Evolutionary conservation across 345 rosid species (phyloP).

Genomic region (Pugionium cornutum): DNA sequence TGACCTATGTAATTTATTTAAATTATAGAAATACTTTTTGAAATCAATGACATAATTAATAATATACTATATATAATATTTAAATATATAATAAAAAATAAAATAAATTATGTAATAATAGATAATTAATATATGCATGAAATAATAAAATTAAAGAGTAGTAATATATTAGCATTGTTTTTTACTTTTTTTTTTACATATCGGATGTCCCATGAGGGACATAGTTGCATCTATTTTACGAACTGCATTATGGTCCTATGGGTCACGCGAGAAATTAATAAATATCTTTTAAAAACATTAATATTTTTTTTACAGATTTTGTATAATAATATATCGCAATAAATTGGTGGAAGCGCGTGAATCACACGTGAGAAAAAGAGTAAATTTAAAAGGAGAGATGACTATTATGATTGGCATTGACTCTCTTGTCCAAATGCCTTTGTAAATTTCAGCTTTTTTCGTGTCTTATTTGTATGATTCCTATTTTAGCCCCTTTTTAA

Average conservation of each 20-base stretch:
- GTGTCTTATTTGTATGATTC: slow-evolving; percentile 38
- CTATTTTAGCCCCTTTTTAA: slow-evolving; percentile 21
- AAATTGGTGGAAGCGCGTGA: slow-evolving; percentile 30
- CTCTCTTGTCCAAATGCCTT: slow-evolving; percentile 44
- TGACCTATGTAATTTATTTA: no score
- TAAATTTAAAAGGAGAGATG: slow-evolving; percentile 3
- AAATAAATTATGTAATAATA: no score
- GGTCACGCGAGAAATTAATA: slow-evolving; percentile 27
- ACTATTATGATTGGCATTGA: slow-evolving; percentile 47
- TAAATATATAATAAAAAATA: no score
- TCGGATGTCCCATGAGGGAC: not conserved
- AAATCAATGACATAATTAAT: no score
- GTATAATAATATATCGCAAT: no score
- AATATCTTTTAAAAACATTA: not conserved
- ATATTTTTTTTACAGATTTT: no score
- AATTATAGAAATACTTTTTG: no score
- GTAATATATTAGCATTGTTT: not conserved
- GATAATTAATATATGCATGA: not conserved
- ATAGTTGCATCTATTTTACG: slow-evolving; percentile 7
- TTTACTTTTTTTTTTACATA: no score
- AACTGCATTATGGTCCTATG: slow-evolving; percentile 19
- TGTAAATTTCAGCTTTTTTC: slow-evolving; percentile 42
- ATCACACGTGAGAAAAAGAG: slow-evolving; percentile 27
- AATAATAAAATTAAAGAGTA: slow-evolving; percentile 4
- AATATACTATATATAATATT: no score